Evolutionary conservation across 2,329 filamentous ascomycete genomes (phyloP).

Genomic region (Ophiostoma quercus): DNA sequence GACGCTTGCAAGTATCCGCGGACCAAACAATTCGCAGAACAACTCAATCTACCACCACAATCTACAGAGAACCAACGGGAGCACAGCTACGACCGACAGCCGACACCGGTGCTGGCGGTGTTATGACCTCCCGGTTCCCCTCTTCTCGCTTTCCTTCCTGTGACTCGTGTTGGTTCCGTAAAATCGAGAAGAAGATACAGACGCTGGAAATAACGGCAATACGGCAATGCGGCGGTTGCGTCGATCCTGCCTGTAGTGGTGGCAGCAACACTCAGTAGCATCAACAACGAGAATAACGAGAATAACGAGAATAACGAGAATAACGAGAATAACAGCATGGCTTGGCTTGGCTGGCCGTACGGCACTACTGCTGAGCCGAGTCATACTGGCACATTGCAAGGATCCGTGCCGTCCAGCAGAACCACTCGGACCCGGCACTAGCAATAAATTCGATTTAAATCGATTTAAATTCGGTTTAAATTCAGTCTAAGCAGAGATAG

Average conservation of each 20-base stretch:
- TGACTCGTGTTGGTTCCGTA: not conserved
- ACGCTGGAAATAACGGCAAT: not conserved
- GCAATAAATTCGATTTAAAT: not conserved
- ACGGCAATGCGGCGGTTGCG: not conserved
- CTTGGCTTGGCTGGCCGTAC: constrained; percentile 1
- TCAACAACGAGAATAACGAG: not conserved
- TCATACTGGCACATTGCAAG: not conserved
- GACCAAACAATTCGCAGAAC: not conserved
- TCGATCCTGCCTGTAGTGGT: not conserved
- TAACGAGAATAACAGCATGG: too few relatives aligned
- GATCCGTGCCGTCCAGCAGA: not conserved
- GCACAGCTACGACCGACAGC: not conserved
- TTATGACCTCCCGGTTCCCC: constrained; percentile 9
- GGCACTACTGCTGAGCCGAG: not conserved
- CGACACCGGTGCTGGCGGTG: not conserved
- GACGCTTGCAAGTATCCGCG: not conserved
- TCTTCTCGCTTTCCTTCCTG: not conserved
- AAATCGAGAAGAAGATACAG: not conserved
- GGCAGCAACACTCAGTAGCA: not conserved
- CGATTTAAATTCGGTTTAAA: too few relatives aligned
- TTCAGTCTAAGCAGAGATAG: not conserved
- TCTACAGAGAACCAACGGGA: not conserved
- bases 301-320: too few relatives aligned
- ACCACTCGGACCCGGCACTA: constrained; percentile 5
- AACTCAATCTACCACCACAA: not conserved